Conservation (phyloP, 768 basidiomycete genomes). For the Inosperma sp. region DNA sequence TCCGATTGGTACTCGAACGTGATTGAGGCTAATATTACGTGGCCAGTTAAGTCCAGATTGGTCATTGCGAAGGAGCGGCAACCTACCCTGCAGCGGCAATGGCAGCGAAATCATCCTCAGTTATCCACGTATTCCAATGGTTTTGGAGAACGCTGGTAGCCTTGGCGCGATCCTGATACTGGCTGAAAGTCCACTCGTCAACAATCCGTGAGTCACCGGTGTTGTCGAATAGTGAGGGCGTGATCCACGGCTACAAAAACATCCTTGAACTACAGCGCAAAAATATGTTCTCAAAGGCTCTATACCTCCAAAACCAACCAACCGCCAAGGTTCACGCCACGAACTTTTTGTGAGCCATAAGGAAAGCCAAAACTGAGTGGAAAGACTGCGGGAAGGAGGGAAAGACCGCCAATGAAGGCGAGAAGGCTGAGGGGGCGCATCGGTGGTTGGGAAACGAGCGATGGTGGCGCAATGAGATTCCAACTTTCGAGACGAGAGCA, state of each 20-base stretch:
- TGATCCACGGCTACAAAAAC: constrained; percentile 62
- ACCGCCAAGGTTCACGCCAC: constrained; percentile 79
- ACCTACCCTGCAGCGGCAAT: constrained; percentile 73
- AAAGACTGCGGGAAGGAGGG: constrained; percentile 13
- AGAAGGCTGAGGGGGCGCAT: constrained; percentile 9
- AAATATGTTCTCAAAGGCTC: background rate
- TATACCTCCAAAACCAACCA: constrained; percentile 46
- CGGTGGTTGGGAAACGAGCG: too few species aligned
- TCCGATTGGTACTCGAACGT: constrained; percentile 81
- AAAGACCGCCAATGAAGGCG: constrained; percentile 6
- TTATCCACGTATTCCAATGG: constrained; percentile 86
- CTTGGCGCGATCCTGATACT: constrained; percentile 47
- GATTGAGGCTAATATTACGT: constrained; percentile 54
- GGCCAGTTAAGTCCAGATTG: constrained; percentile 6
- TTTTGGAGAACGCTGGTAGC: constrained; percentile 50
- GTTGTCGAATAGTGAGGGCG: constrained; percentile 68
- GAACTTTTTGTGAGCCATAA: constrained; percentile 68
- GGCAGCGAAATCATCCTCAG: constrained; percentile 68
- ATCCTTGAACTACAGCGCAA: background rate
- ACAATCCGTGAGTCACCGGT: constrained; percentile 38
- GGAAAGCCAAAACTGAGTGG: constrained; percentile 52
- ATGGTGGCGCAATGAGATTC: too few species aligned
- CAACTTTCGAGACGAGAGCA: too few species aligned
- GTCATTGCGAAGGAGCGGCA: constrained; percentile 7
- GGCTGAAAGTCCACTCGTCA: constrained; percentile 68